Percentiles rank a stretch among this genome's conserved stretches.
Evolutionary conservation across 176 grass and related monocot genomes (phyloP).

Genomic region (Cenchrus fungigraminus): DNA sequence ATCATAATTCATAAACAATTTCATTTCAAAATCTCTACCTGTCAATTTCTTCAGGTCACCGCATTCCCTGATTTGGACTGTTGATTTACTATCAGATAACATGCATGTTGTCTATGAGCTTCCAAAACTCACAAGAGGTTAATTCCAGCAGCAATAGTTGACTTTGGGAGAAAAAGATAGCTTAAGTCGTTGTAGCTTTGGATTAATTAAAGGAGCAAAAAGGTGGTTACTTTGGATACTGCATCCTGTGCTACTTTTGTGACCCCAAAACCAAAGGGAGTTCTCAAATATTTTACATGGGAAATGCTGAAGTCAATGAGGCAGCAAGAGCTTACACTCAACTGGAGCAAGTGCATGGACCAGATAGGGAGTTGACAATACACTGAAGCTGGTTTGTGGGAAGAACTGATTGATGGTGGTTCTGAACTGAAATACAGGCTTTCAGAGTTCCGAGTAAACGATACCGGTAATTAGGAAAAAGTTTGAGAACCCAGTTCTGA

Average conservation of each 20-base stretch:
- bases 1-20: no score
- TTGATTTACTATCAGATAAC: not conserved
- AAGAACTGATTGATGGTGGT: not conserved
- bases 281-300: not conserved
- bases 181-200: not conserved
- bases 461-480: not conserved
- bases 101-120: not conserved
- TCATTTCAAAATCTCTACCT: no score
- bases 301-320: constrained; percentile 46
- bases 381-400: not conserved
- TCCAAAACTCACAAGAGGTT: not conserved
- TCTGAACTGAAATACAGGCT: not conserved
- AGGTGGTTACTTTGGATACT: constrained; percentile 27
- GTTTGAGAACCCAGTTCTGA: not conserved
- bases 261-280: not conserved
- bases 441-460: not conserved
- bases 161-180: constrained; percentile 19
- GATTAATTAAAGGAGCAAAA: constrained; percentile 25
- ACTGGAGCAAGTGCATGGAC: not conserved
- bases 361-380: not conserved
- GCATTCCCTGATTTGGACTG: not conserved
- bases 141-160: constrained; percentile 34
- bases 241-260: constrained; percentile 15
- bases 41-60: not conserved
- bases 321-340: not conserved